A percentile compares a stretch with the other conserved stretches of the same genome.
phyloP scores from a whole-genome alignment of 1,139 yeast species.

The Saccharomyces hybrid region DNA sequence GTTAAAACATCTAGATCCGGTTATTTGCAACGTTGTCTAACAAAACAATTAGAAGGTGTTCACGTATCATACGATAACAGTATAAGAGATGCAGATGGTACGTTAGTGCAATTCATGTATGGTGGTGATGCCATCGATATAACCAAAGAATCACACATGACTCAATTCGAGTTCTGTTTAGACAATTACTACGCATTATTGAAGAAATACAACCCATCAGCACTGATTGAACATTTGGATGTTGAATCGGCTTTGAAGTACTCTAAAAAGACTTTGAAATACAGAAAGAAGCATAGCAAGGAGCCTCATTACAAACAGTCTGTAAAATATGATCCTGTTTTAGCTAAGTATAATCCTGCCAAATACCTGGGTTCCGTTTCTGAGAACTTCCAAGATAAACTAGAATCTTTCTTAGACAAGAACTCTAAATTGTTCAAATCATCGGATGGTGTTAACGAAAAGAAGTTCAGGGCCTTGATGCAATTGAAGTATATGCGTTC shows the following conservation, averaged over 20 bases:
- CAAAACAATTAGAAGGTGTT: conserved; percentile 96
- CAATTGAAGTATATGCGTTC: conserved; percentile 98
- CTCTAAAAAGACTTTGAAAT: conserved; percentile 74
- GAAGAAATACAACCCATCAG: conserved; percentile 81
- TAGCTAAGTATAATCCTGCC: conserved; percentile 79
- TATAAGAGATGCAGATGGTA: conserved; percentile 93
- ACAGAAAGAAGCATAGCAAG: conserved; percentile 55
- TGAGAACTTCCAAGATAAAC: conserved; percentile 74
- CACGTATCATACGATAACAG: conserved; percentile 91
- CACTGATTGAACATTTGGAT: conserved; percentile 65
- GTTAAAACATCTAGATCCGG: conserved; percentile 98
- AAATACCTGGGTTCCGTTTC: conserved; percentile 90
- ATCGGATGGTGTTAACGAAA: conserved; percentile 51
- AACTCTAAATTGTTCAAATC: conserved; percentile 46
- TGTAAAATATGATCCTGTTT: conserved; percentile 78
- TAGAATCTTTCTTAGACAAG: conserved; percentile 59
- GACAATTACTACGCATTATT: conserved; percentile 85
- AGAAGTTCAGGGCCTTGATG: conserved; percentile 94
- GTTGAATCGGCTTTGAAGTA: conserved; percentile 74
- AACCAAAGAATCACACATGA: conserved; percentile 89
- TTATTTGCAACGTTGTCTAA: conserved; percentile 95
- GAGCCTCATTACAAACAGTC: conserved; percentile 58
- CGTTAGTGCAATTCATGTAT: conserved; percentile 87
- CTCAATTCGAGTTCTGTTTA: conserved; percentile 85
- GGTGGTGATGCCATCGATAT: conserved; percentile 98